Evolutionary conservation across 192 early-diverging fungal genomes (phyloP).

Genomic region (Coemansia sp.): DNA sequence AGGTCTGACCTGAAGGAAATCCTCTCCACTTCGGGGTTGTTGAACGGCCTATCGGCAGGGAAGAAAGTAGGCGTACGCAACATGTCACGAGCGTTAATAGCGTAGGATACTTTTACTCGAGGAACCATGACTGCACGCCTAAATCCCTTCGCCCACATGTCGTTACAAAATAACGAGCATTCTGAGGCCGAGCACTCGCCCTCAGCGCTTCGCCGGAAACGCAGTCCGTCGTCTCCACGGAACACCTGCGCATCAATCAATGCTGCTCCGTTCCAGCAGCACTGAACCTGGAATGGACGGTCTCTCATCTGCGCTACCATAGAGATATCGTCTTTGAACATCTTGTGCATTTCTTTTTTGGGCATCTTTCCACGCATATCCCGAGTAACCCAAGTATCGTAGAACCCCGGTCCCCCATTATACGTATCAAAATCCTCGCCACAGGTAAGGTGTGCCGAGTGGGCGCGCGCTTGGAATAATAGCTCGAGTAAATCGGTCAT

Average conservation of each 20-base stretch:
- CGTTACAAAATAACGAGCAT: conserved; percentile 58
- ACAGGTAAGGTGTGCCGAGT: conserved; percentile 55
- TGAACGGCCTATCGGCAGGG: conserved; percentile 29
- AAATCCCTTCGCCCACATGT: conserved; percentile 44
- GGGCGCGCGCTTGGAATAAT: conserved; percentile 44
- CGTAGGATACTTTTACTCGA: conserved; percentile 51
- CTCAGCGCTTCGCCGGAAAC: conserved; percentile 24
- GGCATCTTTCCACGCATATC: conserved; percentile 49
- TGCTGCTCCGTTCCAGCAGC: conserved; percentile 59
- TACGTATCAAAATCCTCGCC: conserved; percentile 52
- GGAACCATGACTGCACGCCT: conserved; percentile 48
- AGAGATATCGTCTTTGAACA: conserved; percentile 33
- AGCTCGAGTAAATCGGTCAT: conserved; percentile 57
- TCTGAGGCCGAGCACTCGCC: conserved; percentile 58
- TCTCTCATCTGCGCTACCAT: conserved; percentile 27
- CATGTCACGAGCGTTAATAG: conserved; percentile 27
- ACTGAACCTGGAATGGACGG: conserved; percentile 56
- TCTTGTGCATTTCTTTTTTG: conserved; percentile 29
- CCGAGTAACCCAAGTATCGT: conserved; percentile 59
- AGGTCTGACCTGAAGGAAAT: conserved; percentile 33
- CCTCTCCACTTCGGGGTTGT: neutral
- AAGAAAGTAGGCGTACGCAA: conserved; percentile 20
- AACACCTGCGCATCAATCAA: conserved; percentile 50
- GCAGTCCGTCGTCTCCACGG: conserved; percentile 8
- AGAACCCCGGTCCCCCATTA: conserved; percentile 37